Base-by-base conservation (phyloP, 345 rosid species). In the Camelina laxa region DNA sequence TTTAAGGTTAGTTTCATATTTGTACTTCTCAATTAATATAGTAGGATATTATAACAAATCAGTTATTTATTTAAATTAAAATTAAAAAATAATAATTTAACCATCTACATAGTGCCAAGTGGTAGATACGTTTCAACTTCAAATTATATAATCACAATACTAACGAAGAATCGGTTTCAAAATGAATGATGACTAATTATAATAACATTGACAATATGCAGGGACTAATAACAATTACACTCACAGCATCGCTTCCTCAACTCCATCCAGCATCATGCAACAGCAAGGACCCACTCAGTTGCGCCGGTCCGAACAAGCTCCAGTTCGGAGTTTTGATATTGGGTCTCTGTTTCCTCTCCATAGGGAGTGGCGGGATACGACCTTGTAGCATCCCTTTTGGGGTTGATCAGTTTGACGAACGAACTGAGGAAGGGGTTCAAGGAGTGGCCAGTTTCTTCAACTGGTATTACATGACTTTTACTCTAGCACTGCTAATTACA, bases 311-410 rank as follows among this genome's bases (percentile, higher is more conserved):
- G 21, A 83, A 65, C 62, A 51, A 39, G 24, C 41, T 65, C 45
- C 98, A 93, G 67, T 5, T 91, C 20, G 85, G 74, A 2, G 56
- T 88, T 56, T 69, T 93, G 39, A 39, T 81, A 10, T 17, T 69
- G 27, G 91, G 89, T 22, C 80, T 93, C 1, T 75, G 84, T 15
- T 62, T 87, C 19, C 70, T 88, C 33, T 79, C 91, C 0, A 19
- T 91, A 36, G 97, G 98, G 10, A 78, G 86, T 6, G 92, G 97
- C 4, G 98, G 97, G n/a, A 85, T 91, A 65, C 75, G 93, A 64
- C 94, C 98, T 1, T 91, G 94, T 77, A 81, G 90, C 72, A 86
- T 93, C 42, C 96, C 98, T 2, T 93, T 93, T 68, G 88, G 92
- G 0, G 89, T 91, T 2, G 97, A 91, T 58, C 97, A 93, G 70